phyloP scores from a whole-genome alignment of 352 stramenopile genomes.

The Globisporangium splendens region DNA sequence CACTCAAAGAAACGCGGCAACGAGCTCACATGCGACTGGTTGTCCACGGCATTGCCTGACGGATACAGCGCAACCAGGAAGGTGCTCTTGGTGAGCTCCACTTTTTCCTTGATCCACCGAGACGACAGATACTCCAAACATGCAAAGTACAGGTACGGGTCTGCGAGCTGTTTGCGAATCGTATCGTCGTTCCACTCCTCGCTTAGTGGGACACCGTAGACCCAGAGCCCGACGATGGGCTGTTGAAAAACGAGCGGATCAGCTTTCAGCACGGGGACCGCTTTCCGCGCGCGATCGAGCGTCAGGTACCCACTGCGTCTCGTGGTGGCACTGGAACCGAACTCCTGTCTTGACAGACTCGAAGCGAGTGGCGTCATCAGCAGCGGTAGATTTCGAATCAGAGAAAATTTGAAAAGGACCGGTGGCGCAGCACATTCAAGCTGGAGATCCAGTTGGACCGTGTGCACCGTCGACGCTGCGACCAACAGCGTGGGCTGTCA shows the following conservation, averaged over 20 bases:
- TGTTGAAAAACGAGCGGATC: conserved; percentile 66
- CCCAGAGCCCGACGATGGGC: conserved; percentile 69
- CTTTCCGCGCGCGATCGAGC: conserved; percentile 70
- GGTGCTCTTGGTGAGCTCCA: conserved; percentile 42
- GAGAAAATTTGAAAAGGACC: conserved; percentile 44
- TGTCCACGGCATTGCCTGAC: conserved; percentile 1
- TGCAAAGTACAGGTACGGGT: conserved; percentile 58
- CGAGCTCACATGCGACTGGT: conserved; percentile 20
- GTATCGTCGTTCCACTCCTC: conserved; percentile 41
- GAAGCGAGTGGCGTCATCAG: conserved; percentile 71
- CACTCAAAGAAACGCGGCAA: conserved; percentile 78
- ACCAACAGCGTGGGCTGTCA: conserved; percentile 28
- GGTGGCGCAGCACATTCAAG: conserved; percentile 33
- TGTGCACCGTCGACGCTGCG: conserved; percentile 28
- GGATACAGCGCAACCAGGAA: conserved; percentile 72
- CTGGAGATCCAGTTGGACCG: conserved; percentile 41
- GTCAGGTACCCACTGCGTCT: conserved; percentile 63
- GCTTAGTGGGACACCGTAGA: conserved; percentile 59
- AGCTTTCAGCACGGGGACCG: conserved; percentile 65
- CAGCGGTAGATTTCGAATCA: conserved; percentile 68
- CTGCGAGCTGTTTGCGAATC: conserved; percentile 28
- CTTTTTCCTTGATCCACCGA: conserved; percentile 53
- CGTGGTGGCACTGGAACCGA: conserved; percentile 24
- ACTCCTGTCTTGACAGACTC: conserved; percentile 55
- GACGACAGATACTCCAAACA: conserved; percentile 57